Base-by-base conservation (phyloP, 1,139 yeast genomes). In the Arxiozyma heterogenica region DNA sequence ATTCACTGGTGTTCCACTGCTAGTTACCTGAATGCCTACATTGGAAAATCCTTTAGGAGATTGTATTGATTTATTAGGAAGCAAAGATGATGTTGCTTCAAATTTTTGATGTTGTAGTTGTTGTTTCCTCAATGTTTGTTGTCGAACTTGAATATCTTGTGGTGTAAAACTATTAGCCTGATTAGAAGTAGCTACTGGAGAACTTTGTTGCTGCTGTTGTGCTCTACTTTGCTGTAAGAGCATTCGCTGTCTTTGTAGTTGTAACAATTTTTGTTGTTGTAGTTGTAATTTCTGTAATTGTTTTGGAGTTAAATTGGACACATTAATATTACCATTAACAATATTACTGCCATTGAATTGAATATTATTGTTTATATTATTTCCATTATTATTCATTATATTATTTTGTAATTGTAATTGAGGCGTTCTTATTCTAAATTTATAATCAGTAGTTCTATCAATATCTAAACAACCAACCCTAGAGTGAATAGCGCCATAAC, bases 401-500 rank as follows among this genome's bases (percentile, higher is more conserved):
- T 30, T 27, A 23, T 20, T 25, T 21, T 49, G 46, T 8, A 17
- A 4, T 20, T 30, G 45, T 45, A 30, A 20, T 59, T 56, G 85
- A 1, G 90, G 87, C 0, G 85, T 84, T 60, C 90, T 74, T 23
- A 84, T 86, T 71, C 87, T 61, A 74, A 75, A 71, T 68, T 81
- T 65, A 73, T 82, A 72, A 65, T 81, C 76, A 65, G 73, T 73
- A 62, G 89, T 57, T 74, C 78, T 63, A 60, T 84, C 90, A 22
- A 84, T 79, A 67, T 84, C 86, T 47, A 84, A 76, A 58, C 86
- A 78, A 0, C 90, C 91, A 55, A 89, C 83, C 56, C 93, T 76
- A 15, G 91, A 89, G 67, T 84, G 86, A 54, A 85, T 73, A 0
- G 88, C 86, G 42, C 91, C 91, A 57, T 65, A 67, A 12, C 71